These are phyloP conservation scores for Neurospora sp. DNA, from an alignment of 495 filamentous ascomycete genomes.

Conservation along the genomic window DNA sequence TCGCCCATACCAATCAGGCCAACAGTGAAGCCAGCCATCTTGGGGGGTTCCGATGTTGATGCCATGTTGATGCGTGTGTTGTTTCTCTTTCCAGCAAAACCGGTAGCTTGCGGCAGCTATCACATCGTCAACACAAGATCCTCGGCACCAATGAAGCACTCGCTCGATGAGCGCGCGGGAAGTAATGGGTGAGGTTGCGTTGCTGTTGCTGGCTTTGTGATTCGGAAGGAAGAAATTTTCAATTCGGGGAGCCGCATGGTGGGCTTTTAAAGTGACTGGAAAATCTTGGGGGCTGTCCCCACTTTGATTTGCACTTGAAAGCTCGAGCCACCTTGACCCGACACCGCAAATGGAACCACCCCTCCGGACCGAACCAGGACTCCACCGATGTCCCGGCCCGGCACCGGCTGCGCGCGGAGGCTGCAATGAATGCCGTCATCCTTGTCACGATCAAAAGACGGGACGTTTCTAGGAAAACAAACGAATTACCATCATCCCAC, in stretches of 20 bases:
- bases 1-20: constrained; percentile 98
- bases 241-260: constrained; percentile 2
- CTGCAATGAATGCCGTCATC: not conserved
- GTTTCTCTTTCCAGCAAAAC: not conserved
- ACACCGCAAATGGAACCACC: not conserved
- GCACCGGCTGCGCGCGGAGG: not conserved
- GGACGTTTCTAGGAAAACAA: not conserved
- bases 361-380: not conserved
- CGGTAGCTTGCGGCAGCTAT: not conserved
- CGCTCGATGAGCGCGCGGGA: not conserved
- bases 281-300: not conserved
- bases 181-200: not conserved
- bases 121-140: not conserved
- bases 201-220: constrained; percentile 3
- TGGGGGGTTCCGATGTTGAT: constrained; percentile 6
- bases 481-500: not conserved
- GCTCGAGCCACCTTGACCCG: not conserved
- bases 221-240: constrained; percentile 6
- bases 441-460: not conserved
- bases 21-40: constrained; percentile 57
- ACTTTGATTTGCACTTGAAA: constrained; percentile 1
- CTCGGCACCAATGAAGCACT: not conserved
- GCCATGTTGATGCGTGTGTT: constrained; percentile 7
- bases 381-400: not conserved
- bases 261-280: constrained; percentile 7